These are phyloP conservation scores for Fusarium sp. DNA, from an alignment of 2,329 filamentous ascomycete species.

Conservation along the genomic window DNA sequence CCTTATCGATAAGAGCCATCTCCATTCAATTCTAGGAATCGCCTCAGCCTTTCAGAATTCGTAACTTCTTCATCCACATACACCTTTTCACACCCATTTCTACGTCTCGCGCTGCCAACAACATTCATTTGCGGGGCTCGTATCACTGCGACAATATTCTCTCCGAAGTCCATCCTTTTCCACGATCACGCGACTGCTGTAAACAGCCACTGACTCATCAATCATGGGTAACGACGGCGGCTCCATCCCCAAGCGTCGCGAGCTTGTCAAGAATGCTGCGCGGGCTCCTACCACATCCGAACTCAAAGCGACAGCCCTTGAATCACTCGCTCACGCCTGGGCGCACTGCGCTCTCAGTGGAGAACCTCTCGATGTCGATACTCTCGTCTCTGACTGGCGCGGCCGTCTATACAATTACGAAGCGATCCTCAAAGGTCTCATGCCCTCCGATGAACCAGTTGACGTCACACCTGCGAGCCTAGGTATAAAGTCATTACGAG, in stretches of 20 bases:
- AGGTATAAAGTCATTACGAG: slow-evolving; percentile 83
- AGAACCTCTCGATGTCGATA: slow-evolving; percentile 74
- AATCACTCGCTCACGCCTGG: slow-evolving; percentile 90
- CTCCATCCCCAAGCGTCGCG: slow-evolving; percentile 93
- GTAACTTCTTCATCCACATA: slow-evolving; percentile 11
- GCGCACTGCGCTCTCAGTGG: slow-evolving; percentile 88
- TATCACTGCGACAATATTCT: not conserved
- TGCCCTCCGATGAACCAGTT: slow-evolving; percentile 70
- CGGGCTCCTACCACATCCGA: slow-evolving; percentile 85
- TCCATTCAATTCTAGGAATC: slow-evolving; percentile 39
- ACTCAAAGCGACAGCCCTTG: slow-evolving; percentile 87
- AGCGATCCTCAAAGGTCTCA: slow-evolving; percentile 75
- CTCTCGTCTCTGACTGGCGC: slow-evolving; percentile 84
- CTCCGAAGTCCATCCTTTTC: not conserved
- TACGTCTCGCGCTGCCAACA: no score
- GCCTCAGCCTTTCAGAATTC: slow-evolving; percentile 19
- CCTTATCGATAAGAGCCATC: slow-evolving; percentile 43
- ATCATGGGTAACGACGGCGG: slow-evolving; percentile 97
- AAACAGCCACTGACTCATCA: slow-evolving; percentile 3
- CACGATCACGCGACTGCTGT: not conserved
- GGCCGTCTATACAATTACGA: slow-evolving; percentile 97
- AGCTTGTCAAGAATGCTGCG: slow-evolving; percentile 94
- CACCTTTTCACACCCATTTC: not conserved
- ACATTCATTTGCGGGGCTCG: accelerated
- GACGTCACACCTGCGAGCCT: slow-evolving; percentile 60